Evolutionary conservation across 2,329 filamentous ascomycete species (phyloP).

Genomic region (Pseudogymnoascus sp.): DNA sequence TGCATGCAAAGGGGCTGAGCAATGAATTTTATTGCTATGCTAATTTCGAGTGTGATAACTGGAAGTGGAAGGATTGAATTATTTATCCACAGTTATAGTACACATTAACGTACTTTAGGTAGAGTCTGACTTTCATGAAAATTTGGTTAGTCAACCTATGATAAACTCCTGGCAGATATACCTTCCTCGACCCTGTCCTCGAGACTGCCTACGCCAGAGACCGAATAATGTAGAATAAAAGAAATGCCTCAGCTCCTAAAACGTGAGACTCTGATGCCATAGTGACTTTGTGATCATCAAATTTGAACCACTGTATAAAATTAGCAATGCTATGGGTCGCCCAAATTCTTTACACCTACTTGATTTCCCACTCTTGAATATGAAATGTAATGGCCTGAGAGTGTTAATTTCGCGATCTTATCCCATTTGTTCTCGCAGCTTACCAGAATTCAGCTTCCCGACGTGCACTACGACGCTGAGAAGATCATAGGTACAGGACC

Average conservation of each 20-base stretch:
- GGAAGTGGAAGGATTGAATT: conserved; percentile 34
- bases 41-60: conserved; percentile 60
- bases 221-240: conserved; percentile 77
- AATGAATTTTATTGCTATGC: conserved; percentile 78
- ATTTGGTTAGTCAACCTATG: not conserved
- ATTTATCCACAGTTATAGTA: not conserved
- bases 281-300: conserved; percentile 91
- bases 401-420: conserved; percentile 15
- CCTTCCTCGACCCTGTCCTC: not conserved
- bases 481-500: conserved; percentile 75
- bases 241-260: conserved; percentile 75
- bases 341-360: conserved; percentile 33
- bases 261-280: conserved; percentile 78
- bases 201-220: conserved; percentile 41
- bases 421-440: conserved; percentile 12
- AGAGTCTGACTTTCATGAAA: not conserved
- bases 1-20: conserved; percentile 64
- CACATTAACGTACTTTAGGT: not conserved
- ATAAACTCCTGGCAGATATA: conserved; percentile 3
- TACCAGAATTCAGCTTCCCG: conserved; percentile 77
- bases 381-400: conserved; percentile 72
- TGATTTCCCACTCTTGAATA: conserved; percentile 76
- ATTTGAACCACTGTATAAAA: conserved; percentile 71
- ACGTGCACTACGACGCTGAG: conserved; percentile 88
- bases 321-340: conserved; percentile 11